Evolutionary conservation across 2,329 filamentous ascomycete genomes (phyloP).

Genomic region (Didymella exigua): DNA sequence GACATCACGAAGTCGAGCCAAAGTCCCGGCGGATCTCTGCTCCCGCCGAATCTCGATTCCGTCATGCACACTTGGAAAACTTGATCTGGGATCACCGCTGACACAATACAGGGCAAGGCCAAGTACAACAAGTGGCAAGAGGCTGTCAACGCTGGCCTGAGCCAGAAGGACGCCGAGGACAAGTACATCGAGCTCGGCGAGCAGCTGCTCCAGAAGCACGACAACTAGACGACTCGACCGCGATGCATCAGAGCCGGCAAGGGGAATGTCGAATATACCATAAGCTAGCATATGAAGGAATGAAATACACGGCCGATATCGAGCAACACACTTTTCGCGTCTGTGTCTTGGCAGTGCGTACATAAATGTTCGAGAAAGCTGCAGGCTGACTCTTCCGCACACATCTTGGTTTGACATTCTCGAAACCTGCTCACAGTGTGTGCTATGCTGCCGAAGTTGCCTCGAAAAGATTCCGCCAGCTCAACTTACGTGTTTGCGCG

Average conservation of each 20-base stretch:
- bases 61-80: background rate
- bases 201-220: slow-evolving; percentile 71
- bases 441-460: too few species aligned
- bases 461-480: too few species aligned
- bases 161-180: slow-evolving; percentile 71
- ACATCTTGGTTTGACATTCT: too few species aligned
- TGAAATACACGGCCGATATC: slow-evolving; percentile 14
- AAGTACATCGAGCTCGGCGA: slow-evolving; percentile 77
- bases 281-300: slow-evolving; percentile 10
- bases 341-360: background rate
- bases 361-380: background rate
- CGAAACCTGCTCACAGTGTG: too few species aligned
- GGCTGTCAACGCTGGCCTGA: slow-evolving; percentile 66
- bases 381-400: too few species aligned
- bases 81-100: background rate
- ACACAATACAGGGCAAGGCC: slow-evolving; percentile 69
- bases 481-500: too few species aligned
- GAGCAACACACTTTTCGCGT: background rate
- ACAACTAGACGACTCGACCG: slow-evolving; percentile 52
- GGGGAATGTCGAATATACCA: slow-evolving; percentile 1
- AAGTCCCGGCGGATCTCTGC: background rate
- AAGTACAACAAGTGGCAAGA: slow-evolving; percentile 82
- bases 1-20: too few species aligned
- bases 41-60: background rate
- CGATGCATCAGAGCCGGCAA: too few species aligned